phyloP scores from a whole-genome alignment of 2,329 filamentous ascomycete species.

The Aspergillus floridensis region DNA sequence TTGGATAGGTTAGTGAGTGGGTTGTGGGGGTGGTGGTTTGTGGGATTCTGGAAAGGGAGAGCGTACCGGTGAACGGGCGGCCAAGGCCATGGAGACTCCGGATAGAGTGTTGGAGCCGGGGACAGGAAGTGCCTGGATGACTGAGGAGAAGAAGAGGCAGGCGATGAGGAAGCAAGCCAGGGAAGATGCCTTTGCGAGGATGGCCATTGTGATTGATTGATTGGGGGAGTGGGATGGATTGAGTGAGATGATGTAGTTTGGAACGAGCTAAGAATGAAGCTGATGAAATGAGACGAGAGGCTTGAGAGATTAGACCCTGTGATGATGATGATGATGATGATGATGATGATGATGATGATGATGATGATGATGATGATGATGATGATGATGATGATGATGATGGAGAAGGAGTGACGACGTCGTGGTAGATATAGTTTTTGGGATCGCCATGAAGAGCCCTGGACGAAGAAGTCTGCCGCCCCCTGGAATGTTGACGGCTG shows the following conservation, averaged over 20 bases:
- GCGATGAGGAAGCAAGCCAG: constrained; percentile 7
- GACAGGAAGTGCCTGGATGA: constrained; percentile 9
- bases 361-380: neutral
- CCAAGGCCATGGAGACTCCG: neutral
- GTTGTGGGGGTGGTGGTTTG: no score
- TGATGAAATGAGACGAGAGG: neutral
- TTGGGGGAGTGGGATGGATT: neutral
- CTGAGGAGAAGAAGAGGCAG: constrained; percentile 5
- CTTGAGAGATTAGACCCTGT: neutral
- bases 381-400: neutral
- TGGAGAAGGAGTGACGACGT: neutral
- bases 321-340: neutral
- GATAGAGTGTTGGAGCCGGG: neutral
- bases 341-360: neutral
- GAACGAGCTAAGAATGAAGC: neutral
- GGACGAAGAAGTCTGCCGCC: constrained; percentile 5
- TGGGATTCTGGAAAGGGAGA: constrained; percentile 1
- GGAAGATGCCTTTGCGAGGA: constrained; percentile 4
- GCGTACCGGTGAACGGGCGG: constrained; percentile 8
- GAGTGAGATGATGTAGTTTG: neutral
- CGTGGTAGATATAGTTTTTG: constrained; percentile 12
- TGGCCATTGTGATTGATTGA: constrained; percentile 7
- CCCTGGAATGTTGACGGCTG: constrained; percentile 14
- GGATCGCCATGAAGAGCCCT: neutral
- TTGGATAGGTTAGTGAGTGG: neutral